Conservation (phyloP, 139 green algal species). For the Picochlorum sp. region DNA sequence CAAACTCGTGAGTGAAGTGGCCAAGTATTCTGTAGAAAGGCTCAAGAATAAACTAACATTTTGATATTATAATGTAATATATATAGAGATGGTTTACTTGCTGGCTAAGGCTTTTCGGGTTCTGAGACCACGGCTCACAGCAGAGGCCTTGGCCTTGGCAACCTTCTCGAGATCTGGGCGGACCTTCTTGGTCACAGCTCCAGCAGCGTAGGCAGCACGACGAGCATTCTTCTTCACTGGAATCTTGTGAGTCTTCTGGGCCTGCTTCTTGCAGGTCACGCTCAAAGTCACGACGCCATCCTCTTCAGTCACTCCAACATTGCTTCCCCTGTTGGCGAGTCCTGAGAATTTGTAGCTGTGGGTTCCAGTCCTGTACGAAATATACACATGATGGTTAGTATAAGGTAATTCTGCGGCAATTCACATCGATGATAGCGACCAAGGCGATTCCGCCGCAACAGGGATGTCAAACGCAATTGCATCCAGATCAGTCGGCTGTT, state of each 20-base stretch:
- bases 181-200: conserved; percentile 5
- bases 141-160: neutral
- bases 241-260: conserved; percentile 14
- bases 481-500: neutral
- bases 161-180: conserved; percentile 39
- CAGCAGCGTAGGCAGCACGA: conserved; percentile 12
- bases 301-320: conserved; percentile 19
- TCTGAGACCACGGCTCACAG: neutral
- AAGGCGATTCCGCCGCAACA: neutral
- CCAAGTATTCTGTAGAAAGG: conserved; percentile 27
- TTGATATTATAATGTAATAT: conserved; percentile 1
- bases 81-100: neutral
- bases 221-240: conserved; percentile 40
- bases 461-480: neutral
- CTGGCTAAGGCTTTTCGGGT: neutral
- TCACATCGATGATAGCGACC: neutral
- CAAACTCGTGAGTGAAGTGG: conserved; percentile 31
- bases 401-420: neutral
- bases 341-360: conserved; percentile 77
- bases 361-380: conserved; percentile 41
- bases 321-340: conserved; percentile 23
- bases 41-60: neutral
- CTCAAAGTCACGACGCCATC: conserved; percentile 32
- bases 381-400: neutral
- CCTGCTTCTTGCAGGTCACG: conserved; percentile 29